Evolutionary conservation across 1,284 basidiomycete genomes (phyloP), one percentile per base, ranked within the genome.

Genomic region (Rhizoctonia solani): DNA sequence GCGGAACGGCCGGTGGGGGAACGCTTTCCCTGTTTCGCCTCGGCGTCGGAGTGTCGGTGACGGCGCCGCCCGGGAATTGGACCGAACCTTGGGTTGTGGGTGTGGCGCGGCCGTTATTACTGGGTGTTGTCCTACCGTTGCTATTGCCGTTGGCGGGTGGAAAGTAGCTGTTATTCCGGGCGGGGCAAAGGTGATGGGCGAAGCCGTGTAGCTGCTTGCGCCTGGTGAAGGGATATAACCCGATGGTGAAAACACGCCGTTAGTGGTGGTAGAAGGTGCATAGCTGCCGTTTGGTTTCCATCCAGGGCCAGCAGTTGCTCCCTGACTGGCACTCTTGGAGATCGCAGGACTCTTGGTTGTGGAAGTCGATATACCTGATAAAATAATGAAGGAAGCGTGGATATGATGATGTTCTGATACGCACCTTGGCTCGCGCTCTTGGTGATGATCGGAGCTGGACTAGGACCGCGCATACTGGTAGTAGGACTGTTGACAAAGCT

Each of bases 391-490:
- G n/a, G n/a, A n/a, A n/a, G n/a, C n/a, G n/a, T n/a, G n/a, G n/a
- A n/a, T n/a, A n/a, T n/a, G n/a, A n/a, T n/a, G n/a, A n/a, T n/a
- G n/a, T n/a, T n/a, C n/a, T n/a, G n/a, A n/a, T n/a, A 29, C 13
- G 49, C 47, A 32, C 59, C 59, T 19, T 65, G 59, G 59, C 59
- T 65, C 9, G 59, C 59, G 59, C 59, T 65, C 59, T 65, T 65
- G 32, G 27, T 27, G 32, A 65, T 32, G 34, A 44, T 32, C 25
- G 6, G 11, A 19, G 44, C 54, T 21, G 39, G 56, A 21, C 42
- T 49, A 19, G 56, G 32, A 14, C 32, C 32, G 54, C 54, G 54
- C 19, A 25, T n/a, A 9, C 19, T 41, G 14, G 59, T 32, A 32
- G 37, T 65, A 8, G 49, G 21, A 23, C 47, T 65, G 23, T 30